Evolutionary conservation across 805 yeast species (phyloP).

Genomic region (Candida lessepsii): DNA sequence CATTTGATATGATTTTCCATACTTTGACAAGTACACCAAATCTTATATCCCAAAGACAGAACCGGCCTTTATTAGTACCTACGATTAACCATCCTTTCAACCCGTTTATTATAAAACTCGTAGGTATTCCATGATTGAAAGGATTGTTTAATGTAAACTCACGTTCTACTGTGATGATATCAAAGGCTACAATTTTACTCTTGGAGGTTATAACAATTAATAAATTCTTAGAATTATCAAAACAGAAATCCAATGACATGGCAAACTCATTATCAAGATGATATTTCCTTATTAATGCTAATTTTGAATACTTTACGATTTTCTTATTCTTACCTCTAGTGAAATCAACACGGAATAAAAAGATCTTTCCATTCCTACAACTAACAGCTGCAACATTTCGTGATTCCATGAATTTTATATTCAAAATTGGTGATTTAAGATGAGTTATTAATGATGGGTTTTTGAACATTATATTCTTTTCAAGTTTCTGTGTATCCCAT

Average conservation of each 20-base stretch:
- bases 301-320: conserved; percentile 27
- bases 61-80: conserved; percentile 73
- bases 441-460: conserved; percentile 45
- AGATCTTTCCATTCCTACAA: conserved; percentile 46
- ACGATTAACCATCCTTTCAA: conserved; percentile 61
- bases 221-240: conserved; percentile 17
- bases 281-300: conserved; percentile 40
- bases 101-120: conserved; percentile 56
- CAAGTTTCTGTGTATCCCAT: conserved; percentile 74
- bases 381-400: conserved; percentile 60
- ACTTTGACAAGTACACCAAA: conserved; percentile 59
- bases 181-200: conserved; percentile 52
- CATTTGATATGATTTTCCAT: conserved; percentile 52
- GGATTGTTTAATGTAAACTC: conserved; percentile 50
- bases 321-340: conserved; percentile 32
- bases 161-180: conserved; percentile 55
- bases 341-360: conserved; percentile 37
- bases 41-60: conserved; percentile 81
- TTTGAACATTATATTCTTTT: conserved; percentile 55
- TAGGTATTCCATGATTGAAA: conserved; percentile 62
- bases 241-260: conserved; percentile 7
- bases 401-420: conserved; percentile 50
- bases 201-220: conserved; percentile 53
- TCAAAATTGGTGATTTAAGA: conserved; percentile 49
- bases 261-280: conserved; percentile 27